Evolutionary conservation across 768 basidiomycete species (phyloP).

Genomic region (Agrocybe chaxingu): DNA sequence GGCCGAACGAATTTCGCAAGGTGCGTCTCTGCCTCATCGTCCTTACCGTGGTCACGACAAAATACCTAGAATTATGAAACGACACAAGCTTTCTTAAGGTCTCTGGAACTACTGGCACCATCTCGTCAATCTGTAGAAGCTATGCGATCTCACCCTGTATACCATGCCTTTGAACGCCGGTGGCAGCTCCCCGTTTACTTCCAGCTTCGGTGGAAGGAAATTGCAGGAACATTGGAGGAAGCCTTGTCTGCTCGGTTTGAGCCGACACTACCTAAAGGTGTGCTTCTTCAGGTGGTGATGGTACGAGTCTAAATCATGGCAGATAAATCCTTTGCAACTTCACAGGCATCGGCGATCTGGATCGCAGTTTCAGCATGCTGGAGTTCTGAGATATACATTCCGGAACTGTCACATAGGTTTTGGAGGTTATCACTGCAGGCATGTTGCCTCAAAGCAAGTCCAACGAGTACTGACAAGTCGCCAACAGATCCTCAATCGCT

Average conservation of each 20-base stretch:
- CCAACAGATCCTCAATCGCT: conserved; percentile 73
- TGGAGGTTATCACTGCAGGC: conserved; percentile 94
- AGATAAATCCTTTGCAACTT: conserved; percentile 21
- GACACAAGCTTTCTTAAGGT: conserved; percentile 77
- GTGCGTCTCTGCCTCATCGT: conserved; percentile 38
- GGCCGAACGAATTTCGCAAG: conserved; percentile 86
- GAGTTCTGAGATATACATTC: conserved; percentile 83
- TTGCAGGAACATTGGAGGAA: conserved; percentile 75
- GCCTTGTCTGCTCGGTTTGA: conserved; percentile 46
- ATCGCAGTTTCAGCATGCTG: conserved; percentile 76
- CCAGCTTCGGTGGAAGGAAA: conserved; percentile 96
- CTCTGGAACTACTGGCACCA: conserved; percentile 81
- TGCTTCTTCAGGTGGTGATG: conserved; percentile 4
- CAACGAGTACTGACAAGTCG: neutral
- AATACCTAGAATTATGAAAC: conserved; percentile 72
- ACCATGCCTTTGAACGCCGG: conserved; percentile 68
- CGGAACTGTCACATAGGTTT: conserved; percentile 78
- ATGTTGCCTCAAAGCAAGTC: conserved; percentile 11
- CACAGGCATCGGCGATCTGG: conserved; percentile 70
- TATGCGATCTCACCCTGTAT: conserved; percentile 73
- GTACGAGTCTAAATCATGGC: neutral
- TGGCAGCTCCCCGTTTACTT: conserved; percentile 99
- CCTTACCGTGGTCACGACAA: neutral
- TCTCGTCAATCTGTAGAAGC: conserved; percentile 64
- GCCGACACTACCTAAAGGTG: conserved; percentile 39